Conservation (phyloP, 495 filamentous ascomycete species). For the Aspergillus sclerotiicarbonarius region DNA sequence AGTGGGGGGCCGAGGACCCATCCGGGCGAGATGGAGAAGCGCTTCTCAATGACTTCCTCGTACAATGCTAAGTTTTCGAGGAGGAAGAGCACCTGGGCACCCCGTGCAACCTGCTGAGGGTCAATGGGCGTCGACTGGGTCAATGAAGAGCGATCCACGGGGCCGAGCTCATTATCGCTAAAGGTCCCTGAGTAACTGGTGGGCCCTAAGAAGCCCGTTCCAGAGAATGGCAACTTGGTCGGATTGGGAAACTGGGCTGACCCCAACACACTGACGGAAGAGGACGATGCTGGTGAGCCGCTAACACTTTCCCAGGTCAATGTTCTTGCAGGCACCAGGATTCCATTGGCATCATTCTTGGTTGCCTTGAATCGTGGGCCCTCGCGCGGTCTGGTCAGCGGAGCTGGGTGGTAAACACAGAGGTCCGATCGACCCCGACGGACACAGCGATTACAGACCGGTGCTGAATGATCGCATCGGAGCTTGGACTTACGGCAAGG, state of each 20-base stretch:
- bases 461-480: slow-evolving; percentile 38
- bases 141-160: background rate
- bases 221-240: slow-evolving; percentile 13
- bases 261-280: slow-evolving; percentile 2
- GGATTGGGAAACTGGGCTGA: slow-evolving; percentile 7
- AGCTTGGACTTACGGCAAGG: slow-evolving; percentile 45
- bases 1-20: slow-evolving; percentile 20
- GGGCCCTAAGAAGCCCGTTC: slow-evolving; percentile 32
- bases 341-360: background rate
- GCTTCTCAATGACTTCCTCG: slow-evolving; percentile 20
- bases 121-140: slow-evolving; percentile 15
- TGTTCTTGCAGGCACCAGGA: background rate
- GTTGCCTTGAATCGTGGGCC: background rate
- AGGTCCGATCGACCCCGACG: slow-evolving; percentile 19
- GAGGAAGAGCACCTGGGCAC: slow-evolving; percentile 23
- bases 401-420: slow-evolving; percentile 36
- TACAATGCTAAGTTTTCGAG: slow-evolving; percentile 26
- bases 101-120: slow-evolving; percentile 18
- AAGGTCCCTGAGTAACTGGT: slow-evolving; percentile 43
- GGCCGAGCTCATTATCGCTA: slow-evolving; percentile 13
- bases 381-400: slow-evolving; percentile 21
- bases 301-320: background rate
- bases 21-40: slow-evolving; percentile 21
- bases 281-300: background rate
- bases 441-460: slow-evolving; percentile 25